Evolutionary conservation across 2,329 filamentous ascomycete species (phyloP).

Genomic region (Esteya vermicola): DNA sequence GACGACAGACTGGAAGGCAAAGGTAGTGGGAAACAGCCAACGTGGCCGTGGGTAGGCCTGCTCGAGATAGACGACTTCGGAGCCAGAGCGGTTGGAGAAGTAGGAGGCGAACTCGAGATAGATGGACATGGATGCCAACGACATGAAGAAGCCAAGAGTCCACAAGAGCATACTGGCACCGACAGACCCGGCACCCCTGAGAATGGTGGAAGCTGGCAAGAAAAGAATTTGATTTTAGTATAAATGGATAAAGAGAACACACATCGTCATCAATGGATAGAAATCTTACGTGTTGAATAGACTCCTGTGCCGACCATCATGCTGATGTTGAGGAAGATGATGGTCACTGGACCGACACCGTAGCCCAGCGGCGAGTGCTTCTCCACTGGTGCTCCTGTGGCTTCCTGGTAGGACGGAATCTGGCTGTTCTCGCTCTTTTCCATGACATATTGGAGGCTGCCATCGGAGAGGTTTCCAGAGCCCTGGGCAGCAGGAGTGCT

Average conservation of each 20-base stretch:
- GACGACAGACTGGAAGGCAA: slow-evolving; percentile 47
- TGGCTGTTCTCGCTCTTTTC: slow-evolving; percentile 13
- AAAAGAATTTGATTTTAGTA: neutral
- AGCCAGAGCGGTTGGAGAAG: slow-evolving; percentile 51
- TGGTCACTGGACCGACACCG: slow-evolving; percentile 37
- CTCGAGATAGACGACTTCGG: slow-evolving; percentile 54
- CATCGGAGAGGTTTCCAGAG: slow-evolving; percentile 1
- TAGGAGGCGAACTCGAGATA: slow-evolving; percentile 52
- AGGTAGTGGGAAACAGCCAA: slow-evolving; percentile 49
- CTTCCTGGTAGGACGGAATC: slow-evolving; percentile 30
- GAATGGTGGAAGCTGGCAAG: slow-evolving; percentile 36
- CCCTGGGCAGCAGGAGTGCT: neutral
- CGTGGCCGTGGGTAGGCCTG: slow-evolving; percentile 50
- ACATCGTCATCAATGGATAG: too few species aligned
- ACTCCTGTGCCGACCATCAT: slow-evolving; percentile 51
- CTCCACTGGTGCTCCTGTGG: slow-evolving; percentile 47
- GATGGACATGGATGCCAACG: slow-evolving; percentile 36
- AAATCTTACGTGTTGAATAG: slow-evolving; percentile 49
- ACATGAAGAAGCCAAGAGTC: slow-evolving; percentile 46
- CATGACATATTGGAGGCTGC: slow-evolving; percentile 3
- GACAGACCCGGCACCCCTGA: slow-evolving; percentile 44
- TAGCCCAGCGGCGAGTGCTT: slow-evolving; percentile 44
- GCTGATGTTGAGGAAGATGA: slow-evolving; percentile 44
- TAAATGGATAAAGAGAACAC: too few species aligned
- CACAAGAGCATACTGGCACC: slow-evolving; percentile 50